These are phyloP conservation scores for Candida frijolesensis DNA, from an alignment of 1,139 yeast species.

Conservation along the genomic window DNA sequence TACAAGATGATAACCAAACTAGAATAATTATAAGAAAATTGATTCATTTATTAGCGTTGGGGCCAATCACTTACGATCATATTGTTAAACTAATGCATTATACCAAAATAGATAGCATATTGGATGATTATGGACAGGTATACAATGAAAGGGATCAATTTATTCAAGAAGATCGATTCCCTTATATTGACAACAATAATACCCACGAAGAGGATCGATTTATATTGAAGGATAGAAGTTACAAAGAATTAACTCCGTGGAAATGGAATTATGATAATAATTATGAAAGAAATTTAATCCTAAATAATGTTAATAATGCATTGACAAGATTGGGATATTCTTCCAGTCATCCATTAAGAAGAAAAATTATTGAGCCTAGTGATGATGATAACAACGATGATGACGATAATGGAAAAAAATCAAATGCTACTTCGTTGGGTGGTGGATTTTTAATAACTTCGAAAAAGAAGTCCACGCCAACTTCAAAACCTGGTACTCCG, in stretches of 20 bases:
- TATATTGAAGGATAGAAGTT: constrained; percentile 44
- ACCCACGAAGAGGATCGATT: constrained; percentile 12
- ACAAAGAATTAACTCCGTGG: constrained; percentile 47
- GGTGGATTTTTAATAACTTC: constrained; percentile 20
- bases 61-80: constrained; percentile 31
- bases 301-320: constrained; percentile 40
- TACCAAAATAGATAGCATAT: constrained; percentile 15
- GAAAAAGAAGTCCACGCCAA: constrained; percentile 4
- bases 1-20: constrained; percentile 27
- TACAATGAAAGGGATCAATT: constrained; percentile 38
- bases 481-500: not conserved
- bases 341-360: constrained; percentile 48
- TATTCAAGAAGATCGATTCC: constrained; percentile 36
- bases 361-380: constrained; percentile 26
- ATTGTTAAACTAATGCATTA: constrained; percentile 12
- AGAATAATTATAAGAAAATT: constrained; percentile 27
- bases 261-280: constrained; percentile 36
- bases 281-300: constrained; percentile 35
- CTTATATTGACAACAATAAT: constrained; percentile 18
- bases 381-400: constrained; percentile 7
- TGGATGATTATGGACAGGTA: constrained; percentile 28
- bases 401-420: constrained; percentile 6
- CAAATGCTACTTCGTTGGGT: constrained; percentile 15
- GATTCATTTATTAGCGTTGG: constrained; percentile 39
- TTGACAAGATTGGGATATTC: constrained; percentile 47